phyloP scores from a whole-genome alignment of 2,329 filamentous ascomycete species.

The Penicillium vulpinum region DNA sequence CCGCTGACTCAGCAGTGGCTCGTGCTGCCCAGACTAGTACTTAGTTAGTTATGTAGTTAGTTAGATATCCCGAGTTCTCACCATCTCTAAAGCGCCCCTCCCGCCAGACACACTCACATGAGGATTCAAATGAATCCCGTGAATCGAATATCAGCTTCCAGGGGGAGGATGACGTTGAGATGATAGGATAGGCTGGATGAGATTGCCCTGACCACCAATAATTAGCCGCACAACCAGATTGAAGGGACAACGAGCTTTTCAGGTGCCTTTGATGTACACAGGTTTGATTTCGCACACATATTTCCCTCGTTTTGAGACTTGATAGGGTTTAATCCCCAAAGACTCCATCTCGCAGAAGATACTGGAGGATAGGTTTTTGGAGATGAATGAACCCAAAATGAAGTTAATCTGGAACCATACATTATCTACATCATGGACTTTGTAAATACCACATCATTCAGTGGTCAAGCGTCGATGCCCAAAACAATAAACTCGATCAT shows the following conservation, averaged over 20 bases:
- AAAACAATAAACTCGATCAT: not conserved
- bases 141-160: too few species aligned
- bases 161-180: too few species aligned
- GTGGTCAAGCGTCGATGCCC: not conserved
- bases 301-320: not conserved
- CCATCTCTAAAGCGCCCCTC: too few species aligned
- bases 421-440: too few species aligned
- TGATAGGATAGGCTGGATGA: too few species aligned
- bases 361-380: not conserved
- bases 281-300: not conserved
- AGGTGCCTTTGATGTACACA: not conserved
- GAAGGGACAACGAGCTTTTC: not conserved
- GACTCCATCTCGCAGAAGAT: not conserved
- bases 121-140: too few species aligned
- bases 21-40: not conserved
- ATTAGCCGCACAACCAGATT: not conserved
- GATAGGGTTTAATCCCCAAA: not conserved
- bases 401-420: not conserved
- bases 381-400: not conserved
- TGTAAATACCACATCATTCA: not conserved
- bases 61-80: too few species aligned
- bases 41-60: too few species aligned
- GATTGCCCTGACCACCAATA: too few species aligned
- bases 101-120: too few species aligned
- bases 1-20: constrained; percentile 24